Evolutionary conservation across 129 eudicot genomes (phyloP).

Genomic region (Tanacetum coccineum): DNA sequence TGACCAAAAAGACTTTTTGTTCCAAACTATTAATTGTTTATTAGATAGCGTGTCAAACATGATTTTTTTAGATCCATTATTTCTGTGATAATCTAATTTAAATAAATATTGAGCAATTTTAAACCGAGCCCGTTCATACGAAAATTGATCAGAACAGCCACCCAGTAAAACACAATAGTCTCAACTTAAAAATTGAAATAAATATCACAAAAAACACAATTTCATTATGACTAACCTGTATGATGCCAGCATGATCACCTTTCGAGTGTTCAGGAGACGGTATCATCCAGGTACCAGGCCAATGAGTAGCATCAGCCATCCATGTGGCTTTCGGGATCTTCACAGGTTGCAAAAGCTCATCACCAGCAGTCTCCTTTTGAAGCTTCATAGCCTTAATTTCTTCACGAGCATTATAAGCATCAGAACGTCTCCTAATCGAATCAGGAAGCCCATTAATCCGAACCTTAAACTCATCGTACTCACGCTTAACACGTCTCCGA

Average conservation of each 20-base stretch:
- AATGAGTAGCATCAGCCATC: conserved; percentile 79
- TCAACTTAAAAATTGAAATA: too few relatives aligned
- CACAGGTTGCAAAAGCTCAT: conserved; percentile 44
- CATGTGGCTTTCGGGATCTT: conserved; percentile 65
- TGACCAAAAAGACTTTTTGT: too few relatives aligned
- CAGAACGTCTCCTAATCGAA: conserved; percentile 64
- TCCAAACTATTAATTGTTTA: too few relatives aligned
- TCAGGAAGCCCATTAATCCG: conserved; percentile 64
- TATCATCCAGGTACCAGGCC: conserved; percentile 72
- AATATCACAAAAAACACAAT: too few relatives aligned
- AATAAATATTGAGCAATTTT: too few relatives aligned
- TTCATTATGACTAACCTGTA: conserved; percentile 40
- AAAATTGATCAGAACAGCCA: too few relatives aligned
- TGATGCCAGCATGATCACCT: conserved; percentile 72
- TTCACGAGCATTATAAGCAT: conserved; percentile 63
- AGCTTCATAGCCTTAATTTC: conserved; percentile 66
- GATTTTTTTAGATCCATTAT: too few relatives aligned
- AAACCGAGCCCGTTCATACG: too few relatives aligned
- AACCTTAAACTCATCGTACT: conserved; percentile 72
- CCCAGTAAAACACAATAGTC: too few relatives aligned
- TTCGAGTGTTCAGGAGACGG: conserved; percentile 50
- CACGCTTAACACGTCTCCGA: conserved; percentile 57
- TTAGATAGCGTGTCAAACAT: too few relatives aligned
- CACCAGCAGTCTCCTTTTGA: conserved; percentile 46
- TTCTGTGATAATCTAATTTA: too few relatives aligned